Evolutionary conservation across 306 rosid species (phyloP).

Genomic region (Lagenaria siceraria): DNA sequence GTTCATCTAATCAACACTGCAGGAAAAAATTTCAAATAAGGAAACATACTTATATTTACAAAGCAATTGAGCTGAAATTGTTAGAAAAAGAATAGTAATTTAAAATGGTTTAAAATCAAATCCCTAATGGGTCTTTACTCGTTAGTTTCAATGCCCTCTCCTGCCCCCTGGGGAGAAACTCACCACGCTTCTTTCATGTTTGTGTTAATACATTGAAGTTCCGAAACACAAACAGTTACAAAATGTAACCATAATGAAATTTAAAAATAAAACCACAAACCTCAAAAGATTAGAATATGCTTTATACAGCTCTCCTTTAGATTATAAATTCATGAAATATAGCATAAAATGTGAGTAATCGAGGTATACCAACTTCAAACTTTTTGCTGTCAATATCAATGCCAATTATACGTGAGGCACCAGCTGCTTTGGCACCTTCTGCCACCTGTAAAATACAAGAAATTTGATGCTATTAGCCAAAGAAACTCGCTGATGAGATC

Average conservation of each 20-base stretch:
- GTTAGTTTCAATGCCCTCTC: background rate
- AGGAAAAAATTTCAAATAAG: background rate
- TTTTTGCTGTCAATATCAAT: constrained; percentile 67
- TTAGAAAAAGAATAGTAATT: background rate
- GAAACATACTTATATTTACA: background rate
- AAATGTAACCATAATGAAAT: background rate
- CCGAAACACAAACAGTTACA: background rate
- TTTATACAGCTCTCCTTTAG: background rate
- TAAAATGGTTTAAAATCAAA: background rate
- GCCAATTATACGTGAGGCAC: constrained; percentile 84
- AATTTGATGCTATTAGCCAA: background rate
- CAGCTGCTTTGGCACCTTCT: constrained; percentile 90
- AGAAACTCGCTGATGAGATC: background rate
- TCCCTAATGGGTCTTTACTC: background rate
- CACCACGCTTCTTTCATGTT: background rate
- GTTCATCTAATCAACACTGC: background rate
- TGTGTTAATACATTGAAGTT: background rate
- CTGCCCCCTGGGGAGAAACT: background rate
- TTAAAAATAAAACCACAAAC: background rate
- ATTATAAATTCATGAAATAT: constrained; percentile 2
- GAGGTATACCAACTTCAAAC: constrained; percentile 47
- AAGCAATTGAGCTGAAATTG: background rate
- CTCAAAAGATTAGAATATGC: background rate
- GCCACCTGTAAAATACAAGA: constrained; percentile 48
- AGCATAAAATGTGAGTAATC: constrained; percentile 2